Conservation (phyloP, 2,329 filamentous ascomycete species). For the Penicillium sp. region DNA sequence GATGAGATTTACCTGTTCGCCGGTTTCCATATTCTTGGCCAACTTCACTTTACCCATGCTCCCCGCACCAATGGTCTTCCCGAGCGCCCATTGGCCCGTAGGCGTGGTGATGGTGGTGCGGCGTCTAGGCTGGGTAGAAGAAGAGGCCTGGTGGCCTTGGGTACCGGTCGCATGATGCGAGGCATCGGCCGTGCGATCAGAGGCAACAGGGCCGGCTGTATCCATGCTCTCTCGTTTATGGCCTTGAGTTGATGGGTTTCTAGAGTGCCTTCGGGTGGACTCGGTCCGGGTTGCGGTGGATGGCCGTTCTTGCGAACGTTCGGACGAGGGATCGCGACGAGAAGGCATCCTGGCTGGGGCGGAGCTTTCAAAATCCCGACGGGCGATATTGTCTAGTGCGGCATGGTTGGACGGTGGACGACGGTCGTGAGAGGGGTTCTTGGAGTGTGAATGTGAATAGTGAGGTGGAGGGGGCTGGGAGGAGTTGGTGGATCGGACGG, state of each 20-base stretch:
- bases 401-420: conserved; percentile 52
- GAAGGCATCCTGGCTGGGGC: conserved; percentile 63
- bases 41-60: conserved; percentile 99
- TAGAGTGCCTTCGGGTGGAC: conserved; percentile 50
- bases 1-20: conserved; percentile 73
- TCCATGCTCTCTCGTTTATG: conserved; percentile 50
- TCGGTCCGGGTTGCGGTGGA: conserved; percentile 57
- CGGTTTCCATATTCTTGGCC: conserved; percentile 84
- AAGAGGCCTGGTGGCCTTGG: conserved; percentile 33
- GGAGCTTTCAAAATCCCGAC: conserved; percentile 74
- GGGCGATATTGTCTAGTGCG: conserved; percentile 58
- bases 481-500: conserved; percentile 44
- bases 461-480: conserved; percentile 41
- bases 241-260: conserved; percentile 45
- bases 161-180: conserved; percentile 50
- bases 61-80: conserved; percentile 95
- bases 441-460: conserved; percentile 39
- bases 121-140: conserved; percentile 52
- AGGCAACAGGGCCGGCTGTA: conserved; percentile 50
- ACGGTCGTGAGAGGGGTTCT: conserved; percentile 49
- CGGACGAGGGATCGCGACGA: conserved; percentile 68
- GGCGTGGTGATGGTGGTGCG: conserved; percentile 86
- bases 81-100: conserved; percentile 90
- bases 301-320: conserved; percentile 54
- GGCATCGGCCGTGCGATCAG: conserved; percentile 59